Base-by-base conservation (phyloP, 768 basidiomycete species). In the Omphalotus guepiniiformis region DNA sequence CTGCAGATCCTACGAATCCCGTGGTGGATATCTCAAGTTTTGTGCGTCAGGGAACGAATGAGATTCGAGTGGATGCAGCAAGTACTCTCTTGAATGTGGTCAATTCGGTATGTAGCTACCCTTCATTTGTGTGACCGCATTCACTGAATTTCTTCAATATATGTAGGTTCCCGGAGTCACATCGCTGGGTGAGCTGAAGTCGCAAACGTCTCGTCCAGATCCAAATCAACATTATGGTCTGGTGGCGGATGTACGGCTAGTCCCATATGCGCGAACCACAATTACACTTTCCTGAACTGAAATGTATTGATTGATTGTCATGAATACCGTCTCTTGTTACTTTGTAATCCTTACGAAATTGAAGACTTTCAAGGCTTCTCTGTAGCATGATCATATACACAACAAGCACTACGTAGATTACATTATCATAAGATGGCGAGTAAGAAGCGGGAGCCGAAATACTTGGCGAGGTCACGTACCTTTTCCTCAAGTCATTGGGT, bases 81-180 rank as follows among this genome's bases (percentile, higher is more conserved):
- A 52, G 50, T 36, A 55, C 53, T 5, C 29, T 55, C 25, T 39
- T 55, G 1, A 55, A 55, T 29, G 48, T 45, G 6, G 18, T 55
- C n/a, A 55, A 52, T 40, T 41, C 53, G 35, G 53, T 55, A 19
- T 26, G 50, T 22, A n/a, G n/a, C n/a, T n/a, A 8, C n/a, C 35
- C 19, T 34, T 15, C 16, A 6, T 27, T 30, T 34, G 16, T 23
- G 22, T 1, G n/a, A 5, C 0, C 5, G 7, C 11, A 6, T 16
- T 34, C n/a, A 6, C 18, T 34, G 16, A 32, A 9, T 4, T 41
- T 8, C n/a, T 35, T 39, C 6, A 32, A 5, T 8, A 16, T 37
- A 15, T 13, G 6, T 16, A 54, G 53, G 49, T 44, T 3, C 42
- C 46, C 3, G 23, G 26, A 16, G 32, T 51, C 11, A 35, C 37